Evolutionary conservation across 202 grass and related monocot species (phyloP).

Genomic region (Cymbopogon flexuosus): DNA sequence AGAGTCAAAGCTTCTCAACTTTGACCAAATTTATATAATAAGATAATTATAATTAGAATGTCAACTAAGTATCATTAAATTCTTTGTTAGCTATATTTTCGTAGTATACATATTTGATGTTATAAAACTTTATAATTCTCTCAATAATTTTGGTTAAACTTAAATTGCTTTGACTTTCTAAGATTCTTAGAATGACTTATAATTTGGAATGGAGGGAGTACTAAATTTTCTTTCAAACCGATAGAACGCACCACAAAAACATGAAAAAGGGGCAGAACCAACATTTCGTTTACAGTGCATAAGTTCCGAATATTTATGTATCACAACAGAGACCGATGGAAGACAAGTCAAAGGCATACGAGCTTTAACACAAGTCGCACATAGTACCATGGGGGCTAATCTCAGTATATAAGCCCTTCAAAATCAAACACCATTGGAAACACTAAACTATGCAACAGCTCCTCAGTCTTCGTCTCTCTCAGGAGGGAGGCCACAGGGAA

Average conservation of each 20-base stretch:
- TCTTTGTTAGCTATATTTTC: too few relatives aligned
- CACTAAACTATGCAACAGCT: background rate
- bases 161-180: too few relatives aligned
- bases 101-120: too few relatives aligned
- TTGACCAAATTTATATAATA: too few relatives aligned
- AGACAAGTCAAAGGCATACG: background rate
- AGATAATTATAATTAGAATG: too few relatives aligned
- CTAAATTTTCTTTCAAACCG: background rate
- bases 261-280: background rate
- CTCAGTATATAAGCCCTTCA: background rate
- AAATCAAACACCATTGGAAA: background rate
- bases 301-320: background rate
- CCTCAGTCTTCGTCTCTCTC: slow-evolving; percentile 89
- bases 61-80: too few relatives aligned
- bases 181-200: too few relatives aligned
- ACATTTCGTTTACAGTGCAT: background rate
- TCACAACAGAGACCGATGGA: background rate
- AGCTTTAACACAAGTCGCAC: background rate
- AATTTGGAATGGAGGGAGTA: too few relatives aligned
- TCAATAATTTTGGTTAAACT: too few relatives aligned
- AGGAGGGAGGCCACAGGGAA: slow-evolving; percentile 76
- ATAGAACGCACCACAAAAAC: background rate
- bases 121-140: too few relatives aligned
- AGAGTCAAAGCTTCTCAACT: too few relatives aligned
- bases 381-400: background rate